Conservation (phyloP, 768 basidiomycete species). For the Trametes elegans region DNA sequence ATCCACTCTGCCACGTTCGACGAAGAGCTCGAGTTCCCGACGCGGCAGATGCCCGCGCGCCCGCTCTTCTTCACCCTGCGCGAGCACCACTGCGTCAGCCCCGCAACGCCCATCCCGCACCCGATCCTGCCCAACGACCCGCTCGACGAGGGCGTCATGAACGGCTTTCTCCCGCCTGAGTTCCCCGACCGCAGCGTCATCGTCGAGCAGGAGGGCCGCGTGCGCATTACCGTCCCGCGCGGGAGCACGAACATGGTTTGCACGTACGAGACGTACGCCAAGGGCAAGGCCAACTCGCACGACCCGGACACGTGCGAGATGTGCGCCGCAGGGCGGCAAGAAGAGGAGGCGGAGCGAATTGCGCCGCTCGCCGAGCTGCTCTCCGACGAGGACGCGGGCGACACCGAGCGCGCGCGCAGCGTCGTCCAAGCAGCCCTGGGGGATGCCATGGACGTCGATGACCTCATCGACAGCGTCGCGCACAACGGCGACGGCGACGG, state of each 20-base stretch:
- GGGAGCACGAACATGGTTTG: background rate
- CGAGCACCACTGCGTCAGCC: constrained; percentile 52
- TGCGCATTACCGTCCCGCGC: background rate
- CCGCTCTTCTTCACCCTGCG: constrained; percentile 58
- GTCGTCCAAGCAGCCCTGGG: constrained; percentile 6
- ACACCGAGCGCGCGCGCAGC: background rate
- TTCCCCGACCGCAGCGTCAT: constrained; percentile 5
- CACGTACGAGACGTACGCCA: constrained; percentile 42
- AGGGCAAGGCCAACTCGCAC: constrained; percentile 40
- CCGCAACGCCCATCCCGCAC: constrained; percentile 30
- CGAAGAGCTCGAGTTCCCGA: constrained; percentile 5
- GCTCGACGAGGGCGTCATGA: constrained; percentile 37
- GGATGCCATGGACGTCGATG: constrained; percentile 11
- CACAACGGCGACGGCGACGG: background rate
- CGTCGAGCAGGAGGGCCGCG: background rate
- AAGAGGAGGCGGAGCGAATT: constrained; percentile 8
- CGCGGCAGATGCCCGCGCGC: constrained; percentile 31
- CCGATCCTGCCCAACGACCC: constrained; percentile 19
- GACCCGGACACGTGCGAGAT: constrained; percentile 37
- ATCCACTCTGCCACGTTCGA: constrained; percentile 29
- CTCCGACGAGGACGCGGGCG: constrained; percentile 1
- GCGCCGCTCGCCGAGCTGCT: background rate
- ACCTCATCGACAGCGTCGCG: constrained; percentile 7
- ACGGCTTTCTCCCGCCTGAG: constrained; percentile 39
- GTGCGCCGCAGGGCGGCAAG: constrained; percentile 10